Evolutionary conservation across 75 land plant genomes (phyloP), one percentile per base, ranked within the genome.

Genomic region (Isoetes taiwanensis): DNA sequence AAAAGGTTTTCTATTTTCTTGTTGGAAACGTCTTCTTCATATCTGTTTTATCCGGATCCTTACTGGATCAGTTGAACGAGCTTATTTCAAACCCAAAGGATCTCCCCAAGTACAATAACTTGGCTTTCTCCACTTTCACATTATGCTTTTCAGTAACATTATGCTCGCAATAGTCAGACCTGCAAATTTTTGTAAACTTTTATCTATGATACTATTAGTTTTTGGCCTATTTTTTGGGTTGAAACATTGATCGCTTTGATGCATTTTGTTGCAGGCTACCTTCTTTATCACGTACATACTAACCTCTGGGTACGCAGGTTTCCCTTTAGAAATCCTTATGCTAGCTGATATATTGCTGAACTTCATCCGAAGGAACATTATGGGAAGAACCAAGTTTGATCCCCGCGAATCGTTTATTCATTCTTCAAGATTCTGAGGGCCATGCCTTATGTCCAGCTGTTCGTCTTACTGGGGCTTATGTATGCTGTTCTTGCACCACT

Each of bases 281-380:
- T 91, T 91, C 65, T 91, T 83, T 71, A 79, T 81, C 41, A 69
- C 96, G 8, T 91, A 89, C 71, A 87, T 91, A 33, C 73, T 91
- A 59, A 91, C 97, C 28, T 76, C 83, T 41, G 90, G 90, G 48
- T 91, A 94, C 94, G 81, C 97, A 3, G 83, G 85, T 28, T 52
- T 73, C 27, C 56, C 95, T 12, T 52, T 75, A 4, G 89, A 91
- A 63, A 79, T 87, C 61, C 67, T 82, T 35, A 84, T 70, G 17
- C 12, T 71, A 1, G 33, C 72, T 19, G 50, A 74, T 31, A 62
- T 81, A 28, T 8, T 78, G 14, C 34, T 55, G 43, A 66, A 72
- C 62, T 70, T 71, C 28, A 12, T 77, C 10, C 61, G 27, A 31
- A 64, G 69, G 34, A 56, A 46, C 28, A 70, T 57, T 20, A 65